A percentile compares a stretch with the other conserved stretches of the same genome.
Evolutionary conservation across 768 basidiomycete species (phyloP).

Genomic region (Russula emetica): DNA sequence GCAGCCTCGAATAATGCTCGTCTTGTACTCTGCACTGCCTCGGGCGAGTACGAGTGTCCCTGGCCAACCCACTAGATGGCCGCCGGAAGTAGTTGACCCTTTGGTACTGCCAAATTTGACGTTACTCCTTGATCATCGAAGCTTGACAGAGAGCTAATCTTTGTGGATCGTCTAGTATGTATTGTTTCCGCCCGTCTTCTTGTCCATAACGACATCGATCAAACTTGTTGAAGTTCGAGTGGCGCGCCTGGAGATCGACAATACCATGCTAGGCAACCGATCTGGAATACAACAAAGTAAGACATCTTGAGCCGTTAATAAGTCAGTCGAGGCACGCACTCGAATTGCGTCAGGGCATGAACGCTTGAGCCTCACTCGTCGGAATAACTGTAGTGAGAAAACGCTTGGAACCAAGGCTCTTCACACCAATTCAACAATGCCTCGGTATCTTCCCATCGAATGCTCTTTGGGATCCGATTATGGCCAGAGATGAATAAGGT

Average conservation of each 20-base stretch:
- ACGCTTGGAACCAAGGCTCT: slow-evolving; percentile 28
- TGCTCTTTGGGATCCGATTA: slow-evolving; percentile 78
- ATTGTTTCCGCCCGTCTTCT: slow-evolving; percentile 49
- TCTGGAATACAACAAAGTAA: not conserved
- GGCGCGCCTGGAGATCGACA: slow-evolving; percentile 42
- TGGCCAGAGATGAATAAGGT: slow-evolving; percentile 50
- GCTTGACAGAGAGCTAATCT: not conserved
- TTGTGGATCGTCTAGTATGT: not conserved
- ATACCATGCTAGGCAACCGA: not conserved
- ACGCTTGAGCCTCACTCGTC: slow-evolving; percentile 57
- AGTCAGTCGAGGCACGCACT: slow-evolving; percentile 46
- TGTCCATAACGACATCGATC: slow-evolving; percentile 70
- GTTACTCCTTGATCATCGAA: slow-evolving; percentile 50
- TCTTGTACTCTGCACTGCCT: slow-evolving; percentile 74
- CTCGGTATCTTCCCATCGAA: slow-evolving; percentile 51
- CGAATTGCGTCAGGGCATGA: slow-evolving; percentile 51
- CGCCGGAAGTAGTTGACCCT: slow-evolving; percentile 39
- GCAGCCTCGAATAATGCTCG: not conserved
- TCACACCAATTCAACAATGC: slow-evolving; percentile 35
- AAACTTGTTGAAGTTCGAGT: slow-evolving; percentile 71
- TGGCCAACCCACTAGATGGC: slow-evolving; percentile 51
- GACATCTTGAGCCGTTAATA: not conserved
- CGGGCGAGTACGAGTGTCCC: slow-evolving; percentile 48
- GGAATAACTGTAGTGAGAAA: not conserved
- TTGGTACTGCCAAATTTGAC: slow-evolving; percentile 31